Conservation (phyloP, 31 red algal genomes). For the Asparagopsis taxiformis region DNA sequence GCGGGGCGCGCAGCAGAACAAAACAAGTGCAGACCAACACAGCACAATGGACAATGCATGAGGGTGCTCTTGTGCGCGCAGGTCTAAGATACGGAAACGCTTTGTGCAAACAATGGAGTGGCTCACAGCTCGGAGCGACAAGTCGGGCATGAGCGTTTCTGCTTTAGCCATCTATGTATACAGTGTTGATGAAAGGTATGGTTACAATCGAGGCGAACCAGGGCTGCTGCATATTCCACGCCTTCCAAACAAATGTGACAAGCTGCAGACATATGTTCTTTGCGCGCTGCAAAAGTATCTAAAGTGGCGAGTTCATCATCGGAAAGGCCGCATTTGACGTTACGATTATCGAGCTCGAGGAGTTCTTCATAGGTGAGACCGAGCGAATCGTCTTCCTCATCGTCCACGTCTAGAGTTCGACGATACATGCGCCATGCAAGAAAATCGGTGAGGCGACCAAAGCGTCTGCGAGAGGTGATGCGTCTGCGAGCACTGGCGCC, state of each 20-base stretch:
- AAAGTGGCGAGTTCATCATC: slow-evolving; percentile 50
- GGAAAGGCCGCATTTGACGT: slow-evolving; percentile 63
- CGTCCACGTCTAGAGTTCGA: slow-evolving; percentile 3
- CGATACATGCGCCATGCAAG: slow-evolving; percentile 16
- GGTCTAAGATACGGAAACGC: too few relatives aligned
- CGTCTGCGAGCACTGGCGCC: not conserved
- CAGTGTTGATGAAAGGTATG: slow-evolving; percentile 73
- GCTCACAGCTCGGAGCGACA: slow-evolving; percentile 62
- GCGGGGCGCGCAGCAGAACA: too few relatives aligned
- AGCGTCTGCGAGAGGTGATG: slow-evolving; percentile 4
- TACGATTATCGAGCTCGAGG: slow-evolving; percentile 61
- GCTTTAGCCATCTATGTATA: slow-evolving; percentile 74
- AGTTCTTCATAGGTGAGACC: slow-evolving; percentile 74
- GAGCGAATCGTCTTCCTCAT: slow-evolving; percentile 45
- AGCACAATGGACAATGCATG: too few relatives aligned
- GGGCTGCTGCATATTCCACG: slow-evolving; percentile 31
- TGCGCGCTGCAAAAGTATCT: slow-evolving; percentile 19
- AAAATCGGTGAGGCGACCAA: slow-evolving; percentile 20
- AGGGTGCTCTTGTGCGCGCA: too few relatives aligned
- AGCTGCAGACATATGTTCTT: slow-evolving; percentile 22
- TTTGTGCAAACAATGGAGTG: too few relatives aligned
- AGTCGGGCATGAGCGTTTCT: slow-evolving; percentile 64
- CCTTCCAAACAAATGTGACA: slow-evolving; percentile 78
- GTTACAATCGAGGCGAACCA: slow-evolving; percentile 45
- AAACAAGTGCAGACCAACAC: too few relatives aligned